Base-by-base conservation (phyloP, 139 green algal genomes). In the Diplosphaera chodatii region DNA sequence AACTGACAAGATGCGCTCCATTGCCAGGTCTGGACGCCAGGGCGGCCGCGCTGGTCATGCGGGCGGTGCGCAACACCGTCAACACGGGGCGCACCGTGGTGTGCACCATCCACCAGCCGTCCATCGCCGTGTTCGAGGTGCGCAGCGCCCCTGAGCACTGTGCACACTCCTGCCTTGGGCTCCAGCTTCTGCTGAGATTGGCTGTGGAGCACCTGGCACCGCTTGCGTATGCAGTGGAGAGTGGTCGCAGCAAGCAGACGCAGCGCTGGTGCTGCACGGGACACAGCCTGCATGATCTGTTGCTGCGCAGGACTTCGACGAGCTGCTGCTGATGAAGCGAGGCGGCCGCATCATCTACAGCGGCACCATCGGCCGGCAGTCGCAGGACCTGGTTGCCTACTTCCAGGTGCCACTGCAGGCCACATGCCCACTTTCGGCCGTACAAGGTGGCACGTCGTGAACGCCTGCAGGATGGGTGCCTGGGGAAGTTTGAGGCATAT, bases 261-360 rank as follows among this genome's bases (percentile, higher is more conserved):
- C n/a, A n/a, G n/a, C n/a, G n/a, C n/a, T n/a, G n/a, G n/a, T n/a
- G n/a, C n/a, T n/a, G n/a, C n/a, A 6, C 25, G 31, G 1, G 55
- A 37, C 1, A 29, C 6, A 27, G 0, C 1, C 32, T 63, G 8
- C 32, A 40, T 33, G 16, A 23, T 33, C 23, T 41, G 1, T 20
- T 30, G 22, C 21, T 13, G 30, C 69, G 34, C 27, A 84, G 67
- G 64, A 76, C 1, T 83, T 83, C 70, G 77, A 83, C 67, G 74
- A 83, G 73, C 32, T 91, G 68, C 76, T 91, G 66, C 71, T 91
- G 55, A 70, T 91, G 4, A 83, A 91, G 69, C 74, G 79, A 3
- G 85, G 85, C 0, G 85, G 85, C 27, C 67, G 74, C 64, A 75
- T 72, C 31, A 80, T 86, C 29, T 91, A 78, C 64, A 84, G 82